Base-by-base conservation (phyloP, 1,139 yeast genomes). In the Saccharomyces hybrid region DNA sequence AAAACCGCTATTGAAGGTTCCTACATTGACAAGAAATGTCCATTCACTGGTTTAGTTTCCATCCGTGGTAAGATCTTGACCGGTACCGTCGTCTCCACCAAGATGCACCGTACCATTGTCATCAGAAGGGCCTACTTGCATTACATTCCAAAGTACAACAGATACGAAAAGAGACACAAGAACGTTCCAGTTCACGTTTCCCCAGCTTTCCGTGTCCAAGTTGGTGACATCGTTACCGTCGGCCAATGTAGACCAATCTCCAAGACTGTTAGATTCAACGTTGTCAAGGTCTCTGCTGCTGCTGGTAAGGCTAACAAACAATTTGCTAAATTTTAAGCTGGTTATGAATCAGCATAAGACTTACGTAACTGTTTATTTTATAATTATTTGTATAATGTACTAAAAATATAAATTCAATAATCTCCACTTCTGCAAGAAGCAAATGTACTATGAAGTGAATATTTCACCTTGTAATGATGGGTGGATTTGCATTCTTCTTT, bases 161-260 rank as follows among this genome's bases (percentile, higher is more conserved):
- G 99, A 88, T 93, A 90, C 87, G 99, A 93, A 84, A 93, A 93
- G 89, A 91, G 99, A 84, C 99, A 93, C 89, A 95, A 93, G 95
- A 95, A 93, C 85, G 84, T 95, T 67, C 95, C 99, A 77, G 99
- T 97, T 73, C 99, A 93, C 84, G 89, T 95, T 73, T 91, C 98
- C 66, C 99, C 99, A 80, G 99, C 99, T 80, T 93, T 93, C 98
- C 96, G 99, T 84, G 97, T 91, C 73, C 81, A 82, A 77, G 98
- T 91, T 78, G 99, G 99, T 84, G 99, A 95, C 76, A 83, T 87
- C 70, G 99, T 95, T 74, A 91, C 96, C 72, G 98, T 93, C 78
- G 99, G 99, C 77, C 99, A 95, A 84, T 93, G 99, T 88, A 93
- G 99, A 85, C 99, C 99, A 75, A 82, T 93, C 76, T 93, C 99